Evolutionary conservation across 2,329 filamentous ascomycete species (phyloP).

Genomic region (Hymenoscyphus linearis): DNA sequence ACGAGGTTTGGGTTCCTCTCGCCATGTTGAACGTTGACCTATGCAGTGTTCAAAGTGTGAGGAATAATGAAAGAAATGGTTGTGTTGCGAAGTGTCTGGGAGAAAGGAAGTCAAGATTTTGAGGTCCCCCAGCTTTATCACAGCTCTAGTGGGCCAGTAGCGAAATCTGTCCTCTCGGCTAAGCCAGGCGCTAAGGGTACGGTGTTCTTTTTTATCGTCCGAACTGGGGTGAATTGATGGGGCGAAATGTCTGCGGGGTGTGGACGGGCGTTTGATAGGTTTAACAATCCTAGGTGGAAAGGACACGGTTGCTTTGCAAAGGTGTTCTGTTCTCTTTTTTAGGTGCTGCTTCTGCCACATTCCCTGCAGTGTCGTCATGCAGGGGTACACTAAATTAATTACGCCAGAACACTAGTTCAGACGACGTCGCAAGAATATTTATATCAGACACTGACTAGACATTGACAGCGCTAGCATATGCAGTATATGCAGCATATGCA

Average conservation of each 20-base stretch:
- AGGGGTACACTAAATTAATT: conserved; percentile 1
- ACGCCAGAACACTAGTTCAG: not conserved
- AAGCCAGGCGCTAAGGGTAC: conserved; percentile 1
- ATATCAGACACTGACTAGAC: not conserved
- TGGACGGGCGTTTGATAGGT: conserved; percentile 1
- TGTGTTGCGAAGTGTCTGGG: conserved; percentile 1
- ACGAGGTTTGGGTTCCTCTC: conserved; percentile 58
- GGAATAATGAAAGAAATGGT: conserved; percentile 1
- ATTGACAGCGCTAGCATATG: not conserved
- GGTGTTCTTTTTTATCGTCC: not conserved
- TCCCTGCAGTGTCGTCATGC: not conserved
- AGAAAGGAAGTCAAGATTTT: conserved; percentile 4
- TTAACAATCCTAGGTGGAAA: conserved; percentile 1
- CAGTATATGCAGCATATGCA: too few species aligned
- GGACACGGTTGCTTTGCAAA: not conserved
- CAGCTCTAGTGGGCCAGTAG: not conserved
- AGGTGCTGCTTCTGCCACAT: not conserved
- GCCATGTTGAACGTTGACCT: conserved; percentile 43
- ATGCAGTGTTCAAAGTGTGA: conserved; percentile 12
- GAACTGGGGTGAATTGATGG: not conserved
- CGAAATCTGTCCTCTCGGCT: conserved; percentile 1
- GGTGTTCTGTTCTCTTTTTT: not conserved
- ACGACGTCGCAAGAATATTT: not conserved
- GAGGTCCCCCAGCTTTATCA: not conserved
- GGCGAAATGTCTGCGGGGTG: conserved; percentile 3